These are phyloP conservation scores for Exophiala mesophila DNA, from an alignment of 2,329 filamentous ascomycete genomes.

Conservation along the genomic window DNA sequence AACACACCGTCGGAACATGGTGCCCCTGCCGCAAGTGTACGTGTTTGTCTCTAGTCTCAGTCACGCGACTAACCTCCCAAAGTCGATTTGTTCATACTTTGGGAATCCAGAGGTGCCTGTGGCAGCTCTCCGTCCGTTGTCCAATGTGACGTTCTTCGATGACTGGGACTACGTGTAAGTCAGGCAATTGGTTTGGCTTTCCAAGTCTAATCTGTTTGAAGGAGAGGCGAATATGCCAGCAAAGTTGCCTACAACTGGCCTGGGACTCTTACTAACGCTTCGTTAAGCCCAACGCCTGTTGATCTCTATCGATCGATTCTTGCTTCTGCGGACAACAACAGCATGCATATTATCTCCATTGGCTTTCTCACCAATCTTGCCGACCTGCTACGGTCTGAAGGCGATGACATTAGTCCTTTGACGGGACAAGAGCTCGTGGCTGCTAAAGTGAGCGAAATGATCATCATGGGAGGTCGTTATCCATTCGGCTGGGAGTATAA, in stretches of 20 bases:
- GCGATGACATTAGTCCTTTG: conserved; percentile 5
- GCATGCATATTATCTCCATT: conserved; percentile 8
- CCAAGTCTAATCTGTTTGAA: background rate
- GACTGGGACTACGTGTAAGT: conserved; percentile 11
- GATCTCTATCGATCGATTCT: conserved; percentile 8
- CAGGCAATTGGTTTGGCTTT: background rate
- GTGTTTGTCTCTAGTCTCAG: background rate
- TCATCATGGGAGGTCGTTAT: conserved; percentile 11
- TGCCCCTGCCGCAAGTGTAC: conserved; percentile 8
- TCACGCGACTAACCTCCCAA: background rate
- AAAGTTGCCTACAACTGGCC: conserved; percentile 12
- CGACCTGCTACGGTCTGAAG: conserved; percentile 5
- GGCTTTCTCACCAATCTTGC: conserved; percentile 9
- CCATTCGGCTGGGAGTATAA: conserved; percentile 11
- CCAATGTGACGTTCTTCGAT: conserved; percentile 9
- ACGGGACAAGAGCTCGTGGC: conserved; percentile 3
- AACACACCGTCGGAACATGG: conserved; percentile 9
- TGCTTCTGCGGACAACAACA: conserved; percentile 5
- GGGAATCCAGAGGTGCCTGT: conserved; percentile 5
- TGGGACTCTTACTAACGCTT: conserved; percentile 10
- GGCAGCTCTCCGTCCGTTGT: conserved; percentile 6
- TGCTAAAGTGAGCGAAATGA: conserved; percentile 9
- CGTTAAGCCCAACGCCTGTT: conserved; percentile 6
- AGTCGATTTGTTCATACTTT: conserved; percentile 10
- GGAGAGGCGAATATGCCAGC: conserved; percentile 10